Percentiles rank a stretch among this genome's conserved stretches.
phyloP scores from a whole-genome alignment of 352 stramenopile species.

The Phytopythium montanum region DNA sequence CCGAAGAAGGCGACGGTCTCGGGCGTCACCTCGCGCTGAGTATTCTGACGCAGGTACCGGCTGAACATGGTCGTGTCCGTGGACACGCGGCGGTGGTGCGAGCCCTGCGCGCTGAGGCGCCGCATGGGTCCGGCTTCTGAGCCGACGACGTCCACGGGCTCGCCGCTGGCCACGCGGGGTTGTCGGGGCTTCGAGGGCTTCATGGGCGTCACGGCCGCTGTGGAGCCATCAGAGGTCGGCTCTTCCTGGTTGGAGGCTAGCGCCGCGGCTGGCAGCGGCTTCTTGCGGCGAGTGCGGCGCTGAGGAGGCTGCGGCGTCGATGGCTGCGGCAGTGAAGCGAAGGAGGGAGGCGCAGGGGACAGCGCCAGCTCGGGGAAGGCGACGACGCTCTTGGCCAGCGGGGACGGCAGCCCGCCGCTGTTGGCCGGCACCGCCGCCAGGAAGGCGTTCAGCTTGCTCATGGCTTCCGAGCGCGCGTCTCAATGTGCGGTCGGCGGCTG shows the following conservation, averaged over 20 bases:
- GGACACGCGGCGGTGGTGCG: slow-evolving; percentile 65
- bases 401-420: slow-evolving; percentile 25
- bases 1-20: slow-evolving; percentile 59
- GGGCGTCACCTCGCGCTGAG: slow-evolving; percentile 47
- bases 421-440: slow-evolving; percentile 67
- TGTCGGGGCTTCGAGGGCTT: slow-evolving; percentile 14
- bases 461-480: not conserved
- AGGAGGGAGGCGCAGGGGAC: slow-evolving; percentile 8
- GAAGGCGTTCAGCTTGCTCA: slow-evolving; percentile 76
- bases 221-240: slow-evolving; percentile 1
- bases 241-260: slow-evolving; percentile 23
- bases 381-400: slow-evolving; percentile 22
- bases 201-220: slow-evolving; percentile 16
- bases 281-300: slow-evolving; percentile 17
- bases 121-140: slow-evolving; percentile 53
- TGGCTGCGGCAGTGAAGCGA: slow-evolving; percentile 18
- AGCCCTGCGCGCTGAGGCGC: slow-evolving; percentile 43
- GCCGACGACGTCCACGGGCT: slow-evolving; percentile 21
- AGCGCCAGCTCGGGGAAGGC: slow-evolving; percentile 29
- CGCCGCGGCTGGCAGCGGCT: slow-evolving; percentile 12
- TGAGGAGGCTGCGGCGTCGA: slow-evolving; percentile 46
- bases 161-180: slow-evolving; percentile 14
- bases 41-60: slow-evolving; percentile 50
- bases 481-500: too few relatives aligned
- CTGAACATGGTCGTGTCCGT: slow-evolving; percentile 73